Evolutionary conservation across 192 early-diverging fungal species (phyloP).

Genomic region (Backusella circina): DNA sequence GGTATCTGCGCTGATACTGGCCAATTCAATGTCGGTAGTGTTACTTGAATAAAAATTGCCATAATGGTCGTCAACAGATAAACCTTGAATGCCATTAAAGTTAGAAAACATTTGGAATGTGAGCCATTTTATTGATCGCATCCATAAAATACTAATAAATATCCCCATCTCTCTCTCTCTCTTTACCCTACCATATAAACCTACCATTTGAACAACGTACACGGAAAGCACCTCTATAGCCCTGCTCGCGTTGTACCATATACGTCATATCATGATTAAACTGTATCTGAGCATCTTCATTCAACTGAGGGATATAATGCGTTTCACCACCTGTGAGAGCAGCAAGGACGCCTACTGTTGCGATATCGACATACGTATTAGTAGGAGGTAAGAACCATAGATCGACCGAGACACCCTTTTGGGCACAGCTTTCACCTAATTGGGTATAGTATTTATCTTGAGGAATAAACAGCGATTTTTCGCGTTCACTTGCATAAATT

Average conservation of each 20-base stretch:
- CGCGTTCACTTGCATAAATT: constrained; percentile 89
- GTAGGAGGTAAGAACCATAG: constrained; percentile 81
- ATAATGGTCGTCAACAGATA: constrained; percentile 76
- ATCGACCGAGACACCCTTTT: constrained; percentile 82
- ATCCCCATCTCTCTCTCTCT: neutral
- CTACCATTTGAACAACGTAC: constrained; percentile 86
- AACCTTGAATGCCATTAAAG: constrained; percentile 44
- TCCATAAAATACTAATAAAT: neutral
- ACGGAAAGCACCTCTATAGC: constrained; percentile 83
- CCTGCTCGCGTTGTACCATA: constrained; percentile 62
- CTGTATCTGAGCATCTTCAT: constrained; percentile 66
- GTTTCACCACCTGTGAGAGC: constrained; percentile 88
- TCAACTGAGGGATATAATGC: constrained; percentile 81
- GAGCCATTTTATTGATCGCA: neutral
- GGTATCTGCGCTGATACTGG: constrained; percentile 82
- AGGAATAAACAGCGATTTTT: constrained; percentile 80
- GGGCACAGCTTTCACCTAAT: constrained; percentile 77
- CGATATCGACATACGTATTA: neutral
- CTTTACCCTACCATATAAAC: neutral
- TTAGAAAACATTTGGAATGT: neutral
- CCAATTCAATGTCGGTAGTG: constrained; percentile 88
- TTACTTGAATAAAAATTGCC: constrained; percentile 95
- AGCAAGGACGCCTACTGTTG: constrained; percentile 55
- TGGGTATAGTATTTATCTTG: constrained; percentile 86
- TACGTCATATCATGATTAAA: constrained; percentile 72